These are phyloP conservation scores for Septoria linicola DNA, from an alignment of 2,329 filamentous ascomycete species.

Conservation along the genomic window DNA sequence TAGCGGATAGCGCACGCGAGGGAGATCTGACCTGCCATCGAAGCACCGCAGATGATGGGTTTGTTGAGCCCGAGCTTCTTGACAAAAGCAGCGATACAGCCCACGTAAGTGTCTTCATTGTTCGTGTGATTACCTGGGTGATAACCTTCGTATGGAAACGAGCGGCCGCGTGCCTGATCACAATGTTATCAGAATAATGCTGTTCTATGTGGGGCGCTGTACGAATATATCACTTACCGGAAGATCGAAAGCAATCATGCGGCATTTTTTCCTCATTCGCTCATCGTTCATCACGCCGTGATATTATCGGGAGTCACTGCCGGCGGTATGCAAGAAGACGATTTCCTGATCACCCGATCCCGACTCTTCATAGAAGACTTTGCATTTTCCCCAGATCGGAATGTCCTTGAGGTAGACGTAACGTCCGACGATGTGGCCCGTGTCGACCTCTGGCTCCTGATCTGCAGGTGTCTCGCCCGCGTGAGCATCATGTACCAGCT, in stretches of 20 bases:
- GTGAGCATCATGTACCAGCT: conserved; percentile 50
- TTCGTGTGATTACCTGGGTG: conserved; percentile 48
- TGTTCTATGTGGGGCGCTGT: neutral
- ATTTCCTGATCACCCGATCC: conserved; percentile 50
- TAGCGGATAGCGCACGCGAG: conserved; percentile 49
- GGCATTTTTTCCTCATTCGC: conserved; percentile 48
- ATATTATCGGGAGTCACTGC: conserved; percentile 51
- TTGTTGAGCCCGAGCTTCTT: conserved; percentile 46
- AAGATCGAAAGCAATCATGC: conserved; percentile 53
- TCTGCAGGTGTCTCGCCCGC: conserved; percentile 47
- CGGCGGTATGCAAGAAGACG: conserved; percentile 40
- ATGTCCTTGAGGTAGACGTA: conserved; percentile 48
- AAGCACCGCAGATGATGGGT: conserved; percentile 51
- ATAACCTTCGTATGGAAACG: conserved; percentile 46
- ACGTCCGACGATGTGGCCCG: conserved; percentile 49
- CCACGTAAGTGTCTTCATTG: conserved; percentile 49
- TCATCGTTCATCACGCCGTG: conserved; percentile 54
- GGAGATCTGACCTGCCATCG: conserved; percentile 53
- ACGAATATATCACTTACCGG: conserved; percentile 29
- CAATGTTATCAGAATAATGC: too few species aligned
- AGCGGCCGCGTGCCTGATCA: conserved; percentile 45
- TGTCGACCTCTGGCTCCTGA: conserved; percentile 39
- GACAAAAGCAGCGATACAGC: conserved; percentile 47
- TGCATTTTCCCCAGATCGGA: conserved; percentile 50
- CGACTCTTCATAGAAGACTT: conserved; percentile 52